Evolutionary conservation across 139 green algal genomes (phyloP).

Genomic region (Medakamo hakoo): DNA sequence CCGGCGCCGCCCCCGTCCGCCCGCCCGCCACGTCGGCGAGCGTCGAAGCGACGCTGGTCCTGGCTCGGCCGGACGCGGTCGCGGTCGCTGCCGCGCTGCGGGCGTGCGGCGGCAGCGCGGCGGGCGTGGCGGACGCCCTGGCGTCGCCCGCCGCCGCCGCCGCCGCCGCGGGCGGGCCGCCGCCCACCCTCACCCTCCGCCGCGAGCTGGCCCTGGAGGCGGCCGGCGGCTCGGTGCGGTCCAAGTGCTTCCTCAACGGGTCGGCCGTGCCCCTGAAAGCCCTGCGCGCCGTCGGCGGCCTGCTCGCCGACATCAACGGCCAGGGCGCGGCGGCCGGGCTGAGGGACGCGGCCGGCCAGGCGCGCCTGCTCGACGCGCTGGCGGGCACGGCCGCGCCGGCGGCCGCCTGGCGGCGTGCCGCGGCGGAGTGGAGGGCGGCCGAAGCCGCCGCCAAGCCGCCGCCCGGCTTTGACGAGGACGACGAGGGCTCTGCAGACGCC

Average conservation of each 20-base stretch:
- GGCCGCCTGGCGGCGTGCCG: constrained; percentile 4
- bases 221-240: constrained; percentile 14
- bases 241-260: constrained; percentile 58
- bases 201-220: constrained; percentile 25
- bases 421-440: constrained; percentile 8
- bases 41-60: constrained; percentile 32
- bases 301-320: constrained; percentile 76
- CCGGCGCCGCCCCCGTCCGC: constrained; percentile 44
- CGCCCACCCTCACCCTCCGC: constrained; percentile 11
- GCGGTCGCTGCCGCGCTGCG: constrained; percentile 15
- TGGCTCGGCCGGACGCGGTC: constrained; percentile 11
- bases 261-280: too few species aligned
- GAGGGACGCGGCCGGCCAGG: constrained; percentile 31
- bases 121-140: too few species aligned
- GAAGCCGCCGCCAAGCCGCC: too few species aligned
- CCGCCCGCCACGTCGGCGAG: constrained; percentile 32
- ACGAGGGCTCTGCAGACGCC: too few species aligned
- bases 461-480: too few species aligned
- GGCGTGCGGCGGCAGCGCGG: constrained; percentile 13
- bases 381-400: constrained; percentile 19
- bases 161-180: too few species aligned
- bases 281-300: constrained; percentile 42
- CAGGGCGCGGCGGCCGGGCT: constrained; percentile 47
- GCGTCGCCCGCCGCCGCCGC: too few species aligned
- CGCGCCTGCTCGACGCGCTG: constrained; percentile 51